Percentiles rank a stretch among this genome's conserved stretches.
Evolutionary conservation across 73 alveolate genomes (phyloP).

Genomic region (Stentor roeselii): DNA sequence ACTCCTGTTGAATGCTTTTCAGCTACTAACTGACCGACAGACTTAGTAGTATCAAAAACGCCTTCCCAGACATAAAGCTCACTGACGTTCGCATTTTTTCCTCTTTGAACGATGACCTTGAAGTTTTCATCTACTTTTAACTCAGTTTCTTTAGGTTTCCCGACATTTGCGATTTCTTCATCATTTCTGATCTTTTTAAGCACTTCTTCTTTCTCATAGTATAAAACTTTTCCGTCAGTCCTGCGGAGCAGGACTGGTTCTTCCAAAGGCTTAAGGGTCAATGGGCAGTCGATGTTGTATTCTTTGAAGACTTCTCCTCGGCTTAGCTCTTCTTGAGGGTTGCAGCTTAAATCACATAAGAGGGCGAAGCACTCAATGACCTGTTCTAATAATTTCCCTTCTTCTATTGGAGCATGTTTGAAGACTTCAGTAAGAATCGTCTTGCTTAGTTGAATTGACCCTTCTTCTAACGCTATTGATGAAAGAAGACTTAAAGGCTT

Average conservation of each 20-base stretch:
- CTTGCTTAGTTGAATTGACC: background rate
- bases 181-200: background rate
- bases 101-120: background rate
- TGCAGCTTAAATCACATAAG: constrained; percentile 12
- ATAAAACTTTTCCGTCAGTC: background rate
- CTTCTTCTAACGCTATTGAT: constrained; percentile 25
- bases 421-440: background rate
- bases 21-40: background rate
- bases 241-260: background rate
- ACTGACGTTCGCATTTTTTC: too few relatives aligned
- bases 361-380: background rate
- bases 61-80: background rate
- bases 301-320: background rate
- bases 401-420: background rate
- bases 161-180: background rate
- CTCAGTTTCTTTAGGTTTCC: background rate
- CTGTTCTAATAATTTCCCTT: background rate
- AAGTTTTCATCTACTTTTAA: constrained; percentile 3
- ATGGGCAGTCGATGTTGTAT: background rate
- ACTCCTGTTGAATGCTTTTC: constrained; percentile 9
- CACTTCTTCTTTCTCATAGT: constrained; percentile 12
- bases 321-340: background rate
- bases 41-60: background rate
- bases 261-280: background rate
- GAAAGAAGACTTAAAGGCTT: background rate